phyloP scores from a whole-genome alignment of 768 basidiomycete species.

The Pleurotus tuoliensis region DNA sequence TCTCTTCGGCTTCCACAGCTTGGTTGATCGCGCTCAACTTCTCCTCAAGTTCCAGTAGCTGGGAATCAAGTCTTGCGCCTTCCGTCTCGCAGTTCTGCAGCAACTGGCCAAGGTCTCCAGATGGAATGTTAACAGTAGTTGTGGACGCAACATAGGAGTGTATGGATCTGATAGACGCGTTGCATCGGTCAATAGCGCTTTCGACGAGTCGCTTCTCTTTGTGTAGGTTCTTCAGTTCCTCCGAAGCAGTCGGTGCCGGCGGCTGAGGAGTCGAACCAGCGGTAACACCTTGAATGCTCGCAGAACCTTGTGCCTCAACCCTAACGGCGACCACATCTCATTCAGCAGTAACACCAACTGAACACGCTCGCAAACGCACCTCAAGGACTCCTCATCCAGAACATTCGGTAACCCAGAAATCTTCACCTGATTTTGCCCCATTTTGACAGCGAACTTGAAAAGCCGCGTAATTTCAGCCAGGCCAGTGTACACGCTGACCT shows the following conservation, averaged over 20 bases:
- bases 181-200: conserved; percentile 14
- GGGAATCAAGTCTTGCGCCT: conserved; percentile 11
- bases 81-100: conserved; percentile 15
- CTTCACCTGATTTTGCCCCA: conserved; percentile 10
- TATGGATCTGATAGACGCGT: conserved; percentile 13
- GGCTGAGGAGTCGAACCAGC: conserved; percentile 9
- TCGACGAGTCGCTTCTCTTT: conserved; percentile 1
- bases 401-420: conserved; percentile 7
- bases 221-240: background rate
- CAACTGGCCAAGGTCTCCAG: conserved; percentile 11
- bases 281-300: conserved; percentile 19
- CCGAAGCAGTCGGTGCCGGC: conserved; percentile 6
- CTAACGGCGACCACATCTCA: background rate
- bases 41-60: conserved; percentile 12
- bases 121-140: conserved; percentile 13
- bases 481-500: conserved; percentile 30
- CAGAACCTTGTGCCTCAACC: conserved; percentile 18
- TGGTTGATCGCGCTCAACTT: conserved; percentile 13
- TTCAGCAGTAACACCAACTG: no score
- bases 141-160: conserved; percentile 14
- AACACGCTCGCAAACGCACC: background rate
- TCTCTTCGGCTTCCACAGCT: conserved; percentile 8
- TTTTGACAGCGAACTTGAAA: conserved; percentile 22
- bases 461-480: conserved; percentile 35
- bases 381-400: conserved; percentile 8